Base-by-base conservation (phyloP, 495 filamentous ascomycete genomes). In the Daldinia bambusicola region DNA sequence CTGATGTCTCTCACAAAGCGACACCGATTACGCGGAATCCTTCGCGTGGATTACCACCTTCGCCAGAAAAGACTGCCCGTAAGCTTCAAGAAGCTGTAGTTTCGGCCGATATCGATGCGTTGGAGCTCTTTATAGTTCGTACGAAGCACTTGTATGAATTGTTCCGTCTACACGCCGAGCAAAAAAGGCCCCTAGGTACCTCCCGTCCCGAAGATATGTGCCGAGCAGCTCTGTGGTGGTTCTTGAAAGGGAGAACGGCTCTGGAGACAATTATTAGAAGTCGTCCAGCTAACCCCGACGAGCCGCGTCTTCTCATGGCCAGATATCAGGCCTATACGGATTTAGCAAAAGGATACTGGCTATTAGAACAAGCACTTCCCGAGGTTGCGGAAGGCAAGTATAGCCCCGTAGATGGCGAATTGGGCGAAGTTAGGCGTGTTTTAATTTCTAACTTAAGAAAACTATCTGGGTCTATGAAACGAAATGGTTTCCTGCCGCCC, bases 311-410 rank as follows among this genome's bases (percentile, higher is more conserved):
- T 38, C 68, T 77, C 26, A 77, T 84, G 40, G 75, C 79, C 16
- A 82, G 82, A 53, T 84, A 89, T 64, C 92, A 94, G 79, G 90
- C 90, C 12, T 88, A 93, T 61, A 81, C 94, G 2, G 90, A 97
- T 74, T 82, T 97, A 51, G 90, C 91, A 2, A 97, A 97, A 75
- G 84, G 88, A 0, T 89, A 91, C 74, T 97, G 94, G 94, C 88
- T 97, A 30, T 79, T 88, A 52, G 87, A 90, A 57, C 85, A 89
- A 2, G 84, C 93, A 5, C 82, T 92, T 72, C 85, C 83, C 22
- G 88, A 90, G 61, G 76, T 81, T 32, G 64, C 75, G n/a, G 75
- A 69, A 41, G 75, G 70, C 58, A 79, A 76, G 32, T 77, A 74
- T 1, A 78, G 67, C 51, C 69, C 78, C 4, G 60, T 76, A 14